Percentiles rank a stretch among this genome's conserved stretches.
These are phyloP conservation scores for Lithospermum erythrorhizon DNA, from an alignment of 257 asterid species.

Conservation along the genomic window DNA sequence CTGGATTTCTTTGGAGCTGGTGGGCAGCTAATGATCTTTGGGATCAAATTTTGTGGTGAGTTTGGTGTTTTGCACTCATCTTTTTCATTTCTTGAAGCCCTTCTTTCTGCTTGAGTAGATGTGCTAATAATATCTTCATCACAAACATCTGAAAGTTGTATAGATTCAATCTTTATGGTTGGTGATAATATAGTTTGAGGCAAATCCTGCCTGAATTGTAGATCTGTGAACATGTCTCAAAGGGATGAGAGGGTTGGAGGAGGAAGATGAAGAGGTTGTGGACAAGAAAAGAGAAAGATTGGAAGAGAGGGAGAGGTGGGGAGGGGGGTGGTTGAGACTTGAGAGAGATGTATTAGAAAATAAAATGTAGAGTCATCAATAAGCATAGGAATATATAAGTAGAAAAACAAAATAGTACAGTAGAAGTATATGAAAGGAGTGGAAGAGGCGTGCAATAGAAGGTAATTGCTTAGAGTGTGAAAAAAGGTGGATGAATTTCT, in stretches of 20 bases:
- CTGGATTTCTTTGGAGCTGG: slow-evolving; percentile 53
- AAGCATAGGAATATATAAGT: no score
- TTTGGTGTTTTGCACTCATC: slow-evolving; percentile 39
- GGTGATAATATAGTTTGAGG: slow-evolving; percentile 8
- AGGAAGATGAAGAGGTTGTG: background rate
- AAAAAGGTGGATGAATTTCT: slow-evolving; percentile 1
- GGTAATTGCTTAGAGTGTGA: slow-evolving; percentile 28
- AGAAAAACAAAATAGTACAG: background rate
- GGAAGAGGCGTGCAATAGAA: slow-evolving; percentile 31
- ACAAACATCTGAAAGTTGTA: background rate
- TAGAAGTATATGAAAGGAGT: background rate
- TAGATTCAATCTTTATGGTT: slow-evolving; percentile 4
- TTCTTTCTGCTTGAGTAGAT: slow-evolving; percentile 5
- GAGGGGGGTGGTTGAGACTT: background rate
- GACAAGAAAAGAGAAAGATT: slow-evolving; percentile 9
- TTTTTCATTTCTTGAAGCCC: background rate
- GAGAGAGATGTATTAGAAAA: background rate
- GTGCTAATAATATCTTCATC: background rate
- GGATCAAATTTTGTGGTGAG: slow-evolving; percentile 36
- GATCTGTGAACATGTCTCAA: slow-evolving; percentile 42
- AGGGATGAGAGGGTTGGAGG: background rate
- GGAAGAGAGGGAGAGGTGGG: background rate
- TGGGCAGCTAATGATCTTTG: slow-evolving; percentile 33
- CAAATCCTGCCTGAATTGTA: slow-evolving; percentile 22
- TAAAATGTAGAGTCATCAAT: background rate